These are phyloP conservation scores for Sugiyamaella neomexicana DNA, from an alignment of 1,139 yeast genomes.

Conservation along the genomic window DNA sequence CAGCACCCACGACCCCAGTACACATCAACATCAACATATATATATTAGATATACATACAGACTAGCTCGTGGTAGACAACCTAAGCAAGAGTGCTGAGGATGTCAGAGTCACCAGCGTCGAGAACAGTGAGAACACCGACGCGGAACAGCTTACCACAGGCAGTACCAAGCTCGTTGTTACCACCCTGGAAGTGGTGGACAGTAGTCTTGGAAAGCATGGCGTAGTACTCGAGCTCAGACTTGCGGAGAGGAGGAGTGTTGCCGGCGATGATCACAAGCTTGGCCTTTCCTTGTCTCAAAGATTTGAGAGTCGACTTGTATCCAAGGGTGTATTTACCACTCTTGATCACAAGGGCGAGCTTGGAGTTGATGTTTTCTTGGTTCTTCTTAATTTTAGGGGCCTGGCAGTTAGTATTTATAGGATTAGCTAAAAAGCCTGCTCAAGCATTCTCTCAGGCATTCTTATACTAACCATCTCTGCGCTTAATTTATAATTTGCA, in stretches of 20 bases:
- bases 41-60: conserved; percentile 2
- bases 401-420: conserved; percentile 48
- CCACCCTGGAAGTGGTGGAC: conserved; percentile 99
- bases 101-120: conserved; percentile 99
- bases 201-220: conserved; percentile 98
- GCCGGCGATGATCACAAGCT: conserved; percentile 97
- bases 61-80: neutral
- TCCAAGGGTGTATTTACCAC: conserved; percentile 99
- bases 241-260: conserved; percentile 99
- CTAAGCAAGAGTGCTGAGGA: conserved; percentile 54
- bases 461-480: conserved; percentile 93
- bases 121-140: conserved; percentile 95
- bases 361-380: conserved; percentile 97
- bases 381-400: conserved; percentile 89
- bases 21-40: neutral
- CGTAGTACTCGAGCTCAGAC: conserved; percentile 99
- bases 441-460: too few relatives aligned
- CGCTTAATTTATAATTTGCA: conserved; percentile 55
- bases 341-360: conserved; percentile 96
- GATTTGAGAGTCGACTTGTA: conserved; percentile 99
- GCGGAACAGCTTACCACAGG: conserved; percentile 99
- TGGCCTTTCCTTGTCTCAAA: conserved; percentile 98
- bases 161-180: conserved; percentile 99
- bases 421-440: too few relatives aligned
- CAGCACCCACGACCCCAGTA: neutral